These are phyloP conservation scores for Nakazawaea populi DNA, from an alignment of 805 yeast genomes.

Conservation along the genomic window DNA sequence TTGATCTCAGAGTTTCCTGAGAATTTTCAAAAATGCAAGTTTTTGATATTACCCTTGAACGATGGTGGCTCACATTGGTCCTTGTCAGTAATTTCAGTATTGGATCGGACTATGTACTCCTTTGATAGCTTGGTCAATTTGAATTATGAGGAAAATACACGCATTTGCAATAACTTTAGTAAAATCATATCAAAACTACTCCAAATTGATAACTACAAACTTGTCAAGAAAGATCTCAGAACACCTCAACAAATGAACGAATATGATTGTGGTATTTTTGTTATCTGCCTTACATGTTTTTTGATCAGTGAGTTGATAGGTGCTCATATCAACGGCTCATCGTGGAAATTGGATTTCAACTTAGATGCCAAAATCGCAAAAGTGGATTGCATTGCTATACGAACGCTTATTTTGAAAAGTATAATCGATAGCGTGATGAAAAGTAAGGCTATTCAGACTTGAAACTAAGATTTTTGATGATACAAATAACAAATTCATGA, in stretches of 20 bases:
- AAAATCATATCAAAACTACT: neutral
- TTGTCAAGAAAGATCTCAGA: constrained; percentile 16
- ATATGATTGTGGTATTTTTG: constrained; percentile 58
- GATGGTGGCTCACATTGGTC: constrained; percentile 81
- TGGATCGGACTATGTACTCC: constrained; percentile 42
- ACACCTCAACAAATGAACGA: constrained; percentile 61
- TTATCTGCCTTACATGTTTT: constrained; percentile 26
- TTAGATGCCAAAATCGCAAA: constrained; percentile 1
- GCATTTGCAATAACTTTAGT: constrained; percentile 1
- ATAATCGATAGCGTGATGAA: neutral
- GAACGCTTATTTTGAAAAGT: constrained; percentile 3
- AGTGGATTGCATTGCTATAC: constrained; percentile 1
- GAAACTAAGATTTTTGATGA: too few relatives aligned
- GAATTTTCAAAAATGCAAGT: constrained; percentile 22
- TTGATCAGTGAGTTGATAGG: constrained; percentile 13
- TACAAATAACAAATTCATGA: too few relatives aligned
- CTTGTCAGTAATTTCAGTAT: constrained; percentile 44
- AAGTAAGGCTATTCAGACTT: neutral
- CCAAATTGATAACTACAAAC: neutral
- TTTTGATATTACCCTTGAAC: constrained; percentile 64
- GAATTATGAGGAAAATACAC: constrained; percentile 26
- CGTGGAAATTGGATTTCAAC: constrained; percentile 5
- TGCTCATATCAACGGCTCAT: constrained; percentile 1
- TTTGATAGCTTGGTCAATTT: constrained; percentile 55
- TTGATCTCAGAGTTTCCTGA: constrained; percentile 20